These are phyloP conservation scores for Tetracladium maxilliforme DNA, from an alignment of 2,329 filamentous ascomycete genomes.

Conservation along the genomic window DNA sequence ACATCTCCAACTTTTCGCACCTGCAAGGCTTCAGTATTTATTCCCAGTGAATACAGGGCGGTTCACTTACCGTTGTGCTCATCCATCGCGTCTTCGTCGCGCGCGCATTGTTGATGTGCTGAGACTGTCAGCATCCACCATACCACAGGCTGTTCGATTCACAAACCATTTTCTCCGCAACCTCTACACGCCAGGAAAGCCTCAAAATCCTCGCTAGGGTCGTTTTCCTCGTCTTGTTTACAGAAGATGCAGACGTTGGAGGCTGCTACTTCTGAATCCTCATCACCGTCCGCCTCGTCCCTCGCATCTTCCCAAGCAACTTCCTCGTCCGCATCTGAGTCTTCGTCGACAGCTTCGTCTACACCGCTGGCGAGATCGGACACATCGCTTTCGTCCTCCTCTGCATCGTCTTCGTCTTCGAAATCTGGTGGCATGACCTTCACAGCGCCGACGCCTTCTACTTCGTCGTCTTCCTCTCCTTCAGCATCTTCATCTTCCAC, in stretches of 20 bases:
- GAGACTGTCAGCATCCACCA: slow-evolving; percentile 24
- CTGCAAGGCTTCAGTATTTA: slow-evolving; percentile 19
- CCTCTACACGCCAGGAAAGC: slow-evolving; percentile 60
- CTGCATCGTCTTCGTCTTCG: slow-evolving; percentile 20
- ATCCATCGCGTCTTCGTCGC: slow-evolving; percentile 48
- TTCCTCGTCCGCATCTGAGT: slow-evolving; percentile 10
- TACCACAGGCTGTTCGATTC: slow-evolving; percentile 7
- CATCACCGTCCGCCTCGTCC: slow-evolving; percentile 39
- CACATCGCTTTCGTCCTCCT: slow-evolving; percentile 13
- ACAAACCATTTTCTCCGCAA: slow-evolving; percentile 61
- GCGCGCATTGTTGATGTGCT: slow-evolving; percentile 88
- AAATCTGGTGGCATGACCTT: slow-evolving; percentile 14
- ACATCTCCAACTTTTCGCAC: slow-evolving; percentile 46
- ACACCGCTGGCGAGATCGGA: slow-evolving; percentile 2
- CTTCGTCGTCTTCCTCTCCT: slow-evolving; percentile 22
- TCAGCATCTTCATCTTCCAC: slow-evolving; percentile 23
- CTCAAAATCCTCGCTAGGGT: slow-evolving; percentile 70
- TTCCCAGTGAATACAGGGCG: slow-evolving; percentile 2
- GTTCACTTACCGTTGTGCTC: slow-evolving; percentile 44
- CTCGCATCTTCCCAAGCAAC: slow-evolving; percentile 20
- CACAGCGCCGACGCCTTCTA: slow-evolving; percentile 15
- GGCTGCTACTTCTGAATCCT: slow-evolving; percentile 42
- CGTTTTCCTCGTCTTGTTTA: slow-evolving; percentile 67
- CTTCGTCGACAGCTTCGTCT: slow-evolving; percentile 13
- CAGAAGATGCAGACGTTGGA: slow-evolving; percentile 62